A percentile compares a stretch with the other conserved stretches of the same genome.
phyloP scores from a whole-genome alignment of 2,329 filamentous ascomycete genomes.

The Aureobasidium lini region DNA sequence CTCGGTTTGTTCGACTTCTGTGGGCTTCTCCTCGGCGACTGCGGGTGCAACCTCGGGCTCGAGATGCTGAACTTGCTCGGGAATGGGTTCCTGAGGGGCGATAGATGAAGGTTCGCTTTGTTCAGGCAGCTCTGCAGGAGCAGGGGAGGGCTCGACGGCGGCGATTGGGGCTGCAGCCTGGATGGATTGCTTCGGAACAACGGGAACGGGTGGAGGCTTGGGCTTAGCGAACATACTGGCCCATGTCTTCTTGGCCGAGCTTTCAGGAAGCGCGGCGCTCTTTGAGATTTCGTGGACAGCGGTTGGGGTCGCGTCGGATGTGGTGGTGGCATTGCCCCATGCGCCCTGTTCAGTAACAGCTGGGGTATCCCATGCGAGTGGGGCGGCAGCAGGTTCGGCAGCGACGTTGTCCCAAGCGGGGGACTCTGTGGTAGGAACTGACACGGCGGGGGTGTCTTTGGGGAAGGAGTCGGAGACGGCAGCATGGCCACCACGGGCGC shows the following conservation, averaged over 20 bases:
- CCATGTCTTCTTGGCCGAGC: slow-evolving; percentile 44
- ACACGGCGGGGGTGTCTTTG: slow-evolving; percentile 48
- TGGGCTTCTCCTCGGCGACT: slow-evolving; percentile 19
- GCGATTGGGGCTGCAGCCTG: slow-evolving; percentile 18
- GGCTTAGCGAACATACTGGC: slow-evolving; percentile 45
- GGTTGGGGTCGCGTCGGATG: slow-evolving; percentile 18
- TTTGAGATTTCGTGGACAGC: slow-evolving; percentile 28
- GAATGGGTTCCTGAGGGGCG: slow-evolving; percentile 22
- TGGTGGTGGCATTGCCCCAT: slow-evolving; percentile 34
- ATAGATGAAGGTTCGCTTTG: slow-evolving; percentile 22
- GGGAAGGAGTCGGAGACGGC: slow-evolving; percentile 53
- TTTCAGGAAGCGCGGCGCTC: slow-evolving; percentile 27
- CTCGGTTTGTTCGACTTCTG: slow-evolving; percentile 16
- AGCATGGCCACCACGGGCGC: slow-evolving; percentile 54
- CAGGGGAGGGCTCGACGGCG: neutral
- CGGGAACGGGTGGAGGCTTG: slow-evolving; percentile 41
- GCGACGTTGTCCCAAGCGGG: slow-evolving; percentile 50
- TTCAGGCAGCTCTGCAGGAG: slow-evolving; percentile 26
- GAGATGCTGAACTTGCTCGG: slow-evolving; percentile 13
- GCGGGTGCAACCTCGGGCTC: slow-evolving; percentile 17
- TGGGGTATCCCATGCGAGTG: slow-evolving; percentile 22
- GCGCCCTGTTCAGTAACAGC: slow-evolving; percentile 27
- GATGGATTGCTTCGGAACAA: slow-evolving; percentile 29
- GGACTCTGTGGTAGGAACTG: slow-evolving; percentile 63
- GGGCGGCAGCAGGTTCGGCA: slow-evolving; percentile 22